Conservation (phyloP, 2,329 filamentous ascomycete genomes). For the Beauveria varroae region DNA sequence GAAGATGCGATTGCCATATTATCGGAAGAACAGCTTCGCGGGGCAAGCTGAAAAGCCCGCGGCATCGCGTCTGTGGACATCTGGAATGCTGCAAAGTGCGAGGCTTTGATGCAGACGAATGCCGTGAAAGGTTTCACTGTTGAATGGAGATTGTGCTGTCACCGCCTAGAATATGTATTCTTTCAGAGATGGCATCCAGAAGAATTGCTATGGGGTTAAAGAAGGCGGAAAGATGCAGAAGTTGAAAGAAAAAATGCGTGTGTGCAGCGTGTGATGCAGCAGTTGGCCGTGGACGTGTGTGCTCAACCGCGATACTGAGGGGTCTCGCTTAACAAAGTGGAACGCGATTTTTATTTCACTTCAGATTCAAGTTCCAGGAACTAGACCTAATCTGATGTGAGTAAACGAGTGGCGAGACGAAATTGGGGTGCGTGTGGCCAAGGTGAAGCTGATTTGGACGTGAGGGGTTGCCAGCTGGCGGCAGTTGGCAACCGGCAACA, state of each 20-base stretch:
- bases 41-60: neutral
- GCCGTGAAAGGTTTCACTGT: neutral
- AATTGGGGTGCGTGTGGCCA: neutral
- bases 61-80: neutral
- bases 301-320: neutral
- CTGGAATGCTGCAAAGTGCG: neutral
- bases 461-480: conserved; percentile 10
- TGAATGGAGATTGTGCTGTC: neutral
- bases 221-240: neutral
- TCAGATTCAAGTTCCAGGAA: neutral
- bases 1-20: neutral
- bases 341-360: neutral
- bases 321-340: neutral
- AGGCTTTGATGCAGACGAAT: neutral
- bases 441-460: conserved; percentile 7
- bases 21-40: neutral
- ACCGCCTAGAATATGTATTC: neutral
- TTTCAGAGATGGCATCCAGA: neutral
- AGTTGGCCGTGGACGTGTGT: neutral
- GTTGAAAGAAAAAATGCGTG: neutral
- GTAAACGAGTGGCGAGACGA: neutral
- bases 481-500: conserved; percentile 4
- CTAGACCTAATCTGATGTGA: neutral
- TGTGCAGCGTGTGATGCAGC: neutral
- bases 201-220: neutral